Conservation (phyloP, 148 eudicot species). For the Linanthus parryae region DNA sequence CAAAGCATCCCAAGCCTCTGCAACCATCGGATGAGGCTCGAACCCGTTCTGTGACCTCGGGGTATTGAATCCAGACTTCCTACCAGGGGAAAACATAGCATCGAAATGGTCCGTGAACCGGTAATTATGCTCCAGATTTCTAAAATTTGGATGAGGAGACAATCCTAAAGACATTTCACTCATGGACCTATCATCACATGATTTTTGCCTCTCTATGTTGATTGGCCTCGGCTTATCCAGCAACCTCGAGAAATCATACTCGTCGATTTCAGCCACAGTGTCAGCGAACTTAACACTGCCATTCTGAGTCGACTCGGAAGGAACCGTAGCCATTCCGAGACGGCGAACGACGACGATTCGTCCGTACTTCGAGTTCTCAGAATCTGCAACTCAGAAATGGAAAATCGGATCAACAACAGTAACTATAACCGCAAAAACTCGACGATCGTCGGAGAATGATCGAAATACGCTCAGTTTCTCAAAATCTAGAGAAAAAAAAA, state of each 20-base stretch:
- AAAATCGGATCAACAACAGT: too few relatives aligned
- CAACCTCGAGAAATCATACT: slow-evolving; percentile 56
- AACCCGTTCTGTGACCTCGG: slow-evolving; percentile 57
- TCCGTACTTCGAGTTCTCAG: too few relatives aligned
- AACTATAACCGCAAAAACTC: too few relatives aligned
- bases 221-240: slow-evolving; percentile 43
- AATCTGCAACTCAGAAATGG: too few relatives aligned
- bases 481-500: too few relatives aligned
- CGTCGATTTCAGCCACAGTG: slow-evolving; percentile 38
- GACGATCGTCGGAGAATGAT: too few relatives aligned
- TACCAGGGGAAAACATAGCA: slow-evolving; percentile 33
- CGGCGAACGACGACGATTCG: too few relatives aligned
- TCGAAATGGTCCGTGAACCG: slow-evolving; percentile 42
- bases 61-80: slow-evolving; percentile 61
- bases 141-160: slow-evolving; percentile 45
- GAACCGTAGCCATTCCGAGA: slow-evolving; percentile 33
- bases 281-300: slow-evolving; percentile 32
- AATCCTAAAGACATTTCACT: slow-evolving; percentile 35
- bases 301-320: slow-evolving; percentile 43
- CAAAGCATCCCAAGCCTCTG: slow-evolving; percentile 88
- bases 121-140: slow-evolving; percentile 30
- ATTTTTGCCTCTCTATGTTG: slow-evolving; percentile 69
- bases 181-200: slow-evolving; percentile 72
- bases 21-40: slow-evolving; percentile 67
- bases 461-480: too few relatives aligned